Conservation (phyloP, 768 basidiomycete species). For the Tulasnella sp. region DNA sequence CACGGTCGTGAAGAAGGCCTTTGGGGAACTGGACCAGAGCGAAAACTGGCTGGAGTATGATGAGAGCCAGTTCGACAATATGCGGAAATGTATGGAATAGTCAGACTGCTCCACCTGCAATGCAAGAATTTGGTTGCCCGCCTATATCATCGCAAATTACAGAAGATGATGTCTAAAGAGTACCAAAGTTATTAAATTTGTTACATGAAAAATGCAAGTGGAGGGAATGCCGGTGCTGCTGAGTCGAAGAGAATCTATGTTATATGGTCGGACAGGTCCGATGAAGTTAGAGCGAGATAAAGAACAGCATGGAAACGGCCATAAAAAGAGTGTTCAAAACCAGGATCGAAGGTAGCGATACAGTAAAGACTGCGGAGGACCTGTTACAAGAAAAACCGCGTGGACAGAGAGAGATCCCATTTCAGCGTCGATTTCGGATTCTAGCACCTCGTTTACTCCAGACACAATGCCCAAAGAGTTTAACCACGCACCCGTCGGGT, state of each 20-base stretch:
- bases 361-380: background rate
- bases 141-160: background rate
- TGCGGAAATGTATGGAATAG: constrained; percentile 58
- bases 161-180: background rate
- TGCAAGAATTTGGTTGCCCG: background rate
- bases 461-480: background rate
- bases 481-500: background rate
- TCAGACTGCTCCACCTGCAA: background rate
- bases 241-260: background rate
- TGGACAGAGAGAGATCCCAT: background rate
- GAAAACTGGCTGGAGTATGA: constrained; percentile 82
- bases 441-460: background rate
- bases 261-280: background rate
- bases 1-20: constrained; percentile 67
- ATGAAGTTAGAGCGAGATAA: background rate
- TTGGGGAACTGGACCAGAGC: constrained; percentile 66
- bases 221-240: background rate
- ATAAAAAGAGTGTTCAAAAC: background rate
- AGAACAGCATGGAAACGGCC: background rate
- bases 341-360: background rate
- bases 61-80: constrained; percentile 72
- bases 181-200: background rate
- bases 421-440: background rate
- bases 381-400: background rate
- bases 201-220: background rate